Base-by-base conservation (phyloP, 441 rosid genomes). In the Corymbia calophylla region DNA sequence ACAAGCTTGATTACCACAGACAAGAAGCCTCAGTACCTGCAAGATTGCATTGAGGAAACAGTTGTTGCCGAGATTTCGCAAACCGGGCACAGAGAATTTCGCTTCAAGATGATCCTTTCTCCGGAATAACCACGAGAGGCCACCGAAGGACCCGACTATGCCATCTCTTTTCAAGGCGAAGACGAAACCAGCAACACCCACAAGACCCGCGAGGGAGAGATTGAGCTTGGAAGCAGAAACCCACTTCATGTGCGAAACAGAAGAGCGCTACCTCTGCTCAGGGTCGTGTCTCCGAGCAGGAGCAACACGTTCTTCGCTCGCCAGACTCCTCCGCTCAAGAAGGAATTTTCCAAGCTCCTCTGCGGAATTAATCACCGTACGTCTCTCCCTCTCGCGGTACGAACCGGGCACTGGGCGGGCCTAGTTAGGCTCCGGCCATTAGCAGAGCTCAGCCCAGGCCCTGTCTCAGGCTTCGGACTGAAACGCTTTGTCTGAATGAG, bases 11-110 rank as follows among this genome's bases (percentile, higher is more conserved):
- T 27, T 27, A 12, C 84, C 84, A 44, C n/a, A 18, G 84, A 44
- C 51, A 39, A 77, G 84, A 77, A 77, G 25, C 51, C 84, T 77
- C 84, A 13, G 51, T 88, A 96, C 99, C 98, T 97, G 99, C 77
- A 98, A 92, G 55, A 97, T 92, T 55, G 95, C 99, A 91, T 97
- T 97, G 91, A 97, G 93, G 91, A 96, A 98, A 93, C 99, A 97
- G 89, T 96, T 97, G 88, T 95, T 96, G 15, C 98, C 98, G 55
- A 94, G 95, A 93, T 98, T 98, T 90, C 93, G 95, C 92, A 97
- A 92, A 32, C 99, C 99, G 60, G 99, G 99, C 11, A 96, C 95
- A 47, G 93, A 88, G 87, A 82, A 62, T 27, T 64, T 35, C 90
- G 93, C 92, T 82, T 93, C 92, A 48, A 53, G 62, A 70, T 60